Evolutionary conservation across 2,329 filamentous ascomycete genomes (phyloP).

Genomic region (Amphichorda felina): DNA sequence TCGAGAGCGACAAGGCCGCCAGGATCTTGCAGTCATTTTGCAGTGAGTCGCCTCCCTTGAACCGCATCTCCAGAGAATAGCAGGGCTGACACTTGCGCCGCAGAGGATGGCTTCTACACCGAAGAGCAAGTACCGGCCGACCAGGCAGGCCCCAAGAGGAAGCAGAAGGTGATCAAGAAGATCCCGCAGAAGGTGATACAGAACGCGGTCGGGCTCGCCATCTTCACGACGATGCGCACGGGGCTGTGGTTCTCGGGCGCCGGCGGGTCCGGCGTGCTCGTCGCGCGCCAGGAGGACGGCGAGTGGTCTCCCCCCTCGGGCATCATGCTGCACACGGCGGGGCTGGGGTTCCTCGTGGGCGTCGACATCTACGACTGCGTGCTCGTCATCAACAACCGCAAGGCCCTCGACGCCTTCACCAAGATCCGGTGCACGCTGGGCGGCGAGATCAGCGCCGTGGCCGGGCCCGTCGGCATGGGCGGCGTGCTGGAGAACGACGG

Average conservation of each 20-base stretch:
- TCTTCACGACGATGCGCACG: conserved; percentile 59
- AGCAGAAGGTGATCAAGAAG: conserved; percentile 35
- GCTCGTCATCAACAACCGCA: conserved; percentile 67
- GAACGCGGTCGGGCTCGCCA: conserved; percentile 55
- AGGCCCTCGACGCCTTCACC: conserved; percentile 63
- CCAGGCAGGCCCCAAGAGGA: conserved; percentile 20
- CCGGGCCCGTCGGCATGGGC: conserved; percentile 56
- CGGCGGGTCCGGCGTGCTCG: conserved; percentile 52
- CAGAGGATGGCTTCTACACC: conserved; percentile 41
- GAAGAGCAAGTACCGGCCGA: conserved; percentile 16
- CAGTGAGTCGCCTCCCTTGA: conserved; percentile 37
- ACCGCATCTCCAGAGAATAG: neutral
- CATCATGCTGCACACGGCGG: conserved; percentile 69
- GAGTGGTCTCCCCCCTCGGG: conserved; percentile 71
- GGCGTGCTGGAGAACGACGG: conserved; percentile 53
- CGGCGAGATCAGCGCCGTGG: conserved; percentile 64
- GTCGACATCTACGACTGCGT: conserved; percentile 85
- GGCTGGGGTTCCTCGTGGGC: conserved; percentile 66
- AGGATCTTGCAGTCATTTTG: conserved; percentile 77
- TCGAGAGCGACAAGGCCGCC: conserved; percentile 81
- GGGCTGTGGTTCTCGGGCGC: conserved; percentile 56
- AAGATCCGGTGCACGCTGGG: conserved; percentile 64
- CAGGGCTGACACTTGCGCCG: neutral
- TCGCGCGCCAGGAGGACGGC: conserved; percentile 51
- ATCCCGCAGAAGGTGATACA: conserved; percentile 47